Evolutionary conservation across 345 rosid species (phyloP), one percentile per base, ranked within the genome.

Genomic region (Cardamine chenopodiifolia): DNA sequence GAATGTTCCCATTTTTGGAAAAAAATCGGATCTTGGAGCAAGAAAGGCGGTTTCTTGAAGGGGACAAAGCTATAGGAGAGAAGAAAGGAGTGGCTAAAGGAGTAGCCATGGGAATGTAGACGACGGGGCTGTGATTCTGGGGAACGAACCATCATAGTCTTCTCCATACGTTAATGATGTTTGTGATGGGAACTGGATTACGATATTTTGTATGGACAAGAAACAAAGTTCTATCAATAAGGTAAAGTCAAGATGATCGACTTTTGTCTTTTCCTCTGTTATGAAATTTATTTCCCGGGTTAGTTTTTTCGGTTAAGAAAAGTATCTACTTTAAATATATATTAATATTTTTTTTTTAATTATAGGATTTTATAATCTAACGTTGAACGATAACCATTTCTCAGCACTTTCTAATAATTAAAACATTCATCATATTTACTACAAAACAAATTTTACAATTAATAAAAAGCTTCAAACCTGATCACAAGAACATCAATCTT

Each of bases 51-150:
- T 49, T 59, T 19, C 56, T 77, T 62, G 53, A 0, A 0, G 68
- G 1, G 6, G 70, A 34, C 31, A 72, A 76, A 68, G 77, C 20
- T 25, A 59, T 37, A 10, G 89, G 70, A 20, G 82, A 47, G 29
- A 72, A 60, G 22, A 68, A 71, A 72, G 78, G 74, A 26, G 84
- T 59, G 28, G 81, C 65, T 25, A 85, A 60, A 50, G 68, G 81
- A 53, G 79, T 37, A 39, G 92, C 88, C 93, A 88, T 89, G 56
- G 82, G 25, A 44, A 25, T 54, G 73, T 47, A 39, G 70, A 70
- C 40, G 71, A 48, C 44, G 54, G 68, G 80, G 74, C 22, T 14
- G 37, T 31, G 55, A 52, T 58, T 39, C 67, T 75, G 11, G 19
- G 48, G 29, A 70, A 75, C 20, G 25, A 35, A 48, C 57, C 83